Percentiles rank a stretch among this genome's conserved stretches.
These are phyloP conservation scores for Stropharia rugosoannulata DNA, from an alignment of 768 basidiomycete species.

Conservation along the genomic window DNA sequence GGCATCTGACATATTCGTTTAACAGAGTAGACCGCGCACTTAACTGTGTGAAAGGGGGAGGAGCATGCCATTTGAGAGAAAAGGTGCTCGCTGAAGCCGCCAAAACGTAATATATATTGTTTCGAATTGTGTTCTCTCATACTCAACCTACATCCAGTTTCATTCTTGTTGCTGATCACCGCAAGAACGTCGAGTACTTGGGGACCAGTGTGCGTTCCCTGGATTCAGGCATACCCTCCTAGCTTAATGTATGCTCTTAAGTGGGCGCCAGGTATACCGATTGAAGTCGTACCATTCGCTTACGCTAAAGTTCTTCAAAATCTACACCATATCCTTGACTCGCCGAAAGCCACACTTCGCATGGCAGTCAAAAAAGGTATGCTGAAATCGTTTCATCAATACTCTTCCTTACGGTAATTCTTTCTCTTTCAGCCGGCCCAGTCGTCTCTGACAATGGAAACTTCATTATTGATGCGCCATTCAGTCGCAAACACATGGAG, in stretches of 20 bases:
- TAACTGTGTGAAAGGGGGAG: conserved; percentile 97
- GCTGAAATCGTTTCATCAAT: background rate
- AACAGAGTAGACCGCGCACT: conserved; percentile 79
- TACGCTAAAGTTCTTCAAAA: conserved; percentile 85
- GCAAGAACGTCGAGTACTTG: conserved; percentile 84
- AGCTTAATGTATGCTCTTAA: conserved; percentile 24
- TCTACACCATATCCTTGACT: conserved; percentile 58
- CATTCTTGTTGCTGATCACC: conserved; percentile 91
- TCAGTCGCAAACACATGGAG: conserved; percentile 64
- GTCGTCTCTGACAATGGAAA: conserved; percentile 97
- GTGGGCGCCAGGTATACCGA: conserved; percentile 89
- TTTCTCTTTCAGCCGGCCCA: conserved; percentile 67
- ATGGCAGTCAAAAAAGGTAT: conserved; percentile 86
- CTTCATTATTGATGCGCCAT: conserved; percentile 97
- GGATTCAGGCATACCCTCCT: background rate
- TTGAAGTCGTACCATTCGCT: conserved; percentile 97
- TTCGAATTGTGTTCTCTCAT: conserved; percentile 1
- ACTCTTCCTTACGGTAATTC: background rate
- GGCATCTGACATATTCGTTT: background rate
- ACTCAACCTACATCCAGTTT: conserved; percentile 46
- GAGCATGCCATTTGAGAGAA: conserved; percentile 94
- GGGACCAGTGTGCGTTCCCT: conserved; percentile 71
- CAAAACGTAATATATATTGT: conserved; percentile 53
- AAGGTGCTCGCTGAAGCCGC: conserved; percentile 98
- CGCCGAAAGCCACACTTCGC: conserved; percentile 73